Evolutionary conservation across 2,329 filamentous ascomycete species (phyloP).

Genomic region (Fusarium sp.): DNA sequence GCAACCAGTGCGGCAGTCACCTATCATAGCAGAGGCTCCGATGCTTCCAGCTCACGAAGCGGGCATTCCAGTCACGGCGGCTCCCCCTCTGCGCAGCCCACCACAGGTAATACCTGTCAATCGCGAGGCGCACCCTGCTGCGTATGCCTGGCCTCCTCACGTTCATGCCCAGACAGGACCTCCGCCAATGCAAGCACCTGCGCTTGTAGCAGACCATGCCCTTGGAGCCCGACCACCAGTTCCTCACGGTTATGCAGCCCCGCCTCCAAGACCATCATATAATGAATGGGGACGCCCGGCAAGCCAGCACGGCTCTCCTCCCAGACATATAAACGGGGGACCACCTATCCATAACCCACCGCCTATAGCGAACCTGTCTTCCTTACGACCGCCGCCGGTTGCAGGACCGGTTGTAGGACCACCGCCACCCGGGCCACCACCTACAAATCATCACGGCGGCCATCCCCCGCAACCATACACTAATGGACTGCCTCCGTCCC

Average conservation of each 20-base stretch:
- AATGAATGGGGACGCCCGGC: conserved; percentile 66
- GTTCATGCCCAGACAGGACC: conserved; percentile 41
- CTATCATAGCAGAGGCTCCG: conserved; percentile 41
- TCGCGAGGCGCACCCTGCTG: conserved; percentile 45
- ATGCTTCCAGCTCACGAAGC: conserved; percentile 36
- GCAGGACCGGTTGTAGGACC: conserved; percentile 58
- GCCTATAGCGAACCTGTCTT: conserved; percentile 55
- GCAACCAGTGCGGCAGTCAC: conserved; percentile 42
- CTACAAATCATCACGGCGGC: conserved; percentile 58
- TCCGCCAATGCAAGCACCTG: conserved; percentile 43
- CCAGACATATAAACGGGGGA: conserved; percentile 65
- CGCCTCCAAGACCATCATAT: conserved; percentile 50
- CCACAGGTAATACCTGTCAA: conserved; percentile 48
- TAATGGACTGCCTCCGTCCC: conserved; percentile 64
- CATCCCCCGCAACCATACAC: conserved; percentile 52
- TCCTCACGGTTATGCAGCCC: conserved; percentile 49
- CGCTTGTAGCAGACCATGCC: conserved; percentile 46
- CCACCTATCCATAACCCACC: conserved; percentile 51
- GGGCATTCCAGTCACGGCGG: conserved; percentile 37
- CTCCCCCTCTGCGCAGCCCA: conserved; percentile 49
- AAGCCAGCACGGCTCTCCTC: conserved; percentile 63
- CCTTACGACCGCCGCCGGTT: conserved; percentile 65
- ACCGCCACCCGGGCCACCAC: conserved; percentile 57
- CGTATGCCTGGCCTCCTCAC: conserved; percentile 48
- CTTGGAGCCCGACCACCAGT: conserved; percentile 49